Evolutionary conservation across 2,329 filamentous ascomycete species (phyloP), one percentile per base, ranked within the genome.

Genomic region (Aspergillus sp.): DNA sequence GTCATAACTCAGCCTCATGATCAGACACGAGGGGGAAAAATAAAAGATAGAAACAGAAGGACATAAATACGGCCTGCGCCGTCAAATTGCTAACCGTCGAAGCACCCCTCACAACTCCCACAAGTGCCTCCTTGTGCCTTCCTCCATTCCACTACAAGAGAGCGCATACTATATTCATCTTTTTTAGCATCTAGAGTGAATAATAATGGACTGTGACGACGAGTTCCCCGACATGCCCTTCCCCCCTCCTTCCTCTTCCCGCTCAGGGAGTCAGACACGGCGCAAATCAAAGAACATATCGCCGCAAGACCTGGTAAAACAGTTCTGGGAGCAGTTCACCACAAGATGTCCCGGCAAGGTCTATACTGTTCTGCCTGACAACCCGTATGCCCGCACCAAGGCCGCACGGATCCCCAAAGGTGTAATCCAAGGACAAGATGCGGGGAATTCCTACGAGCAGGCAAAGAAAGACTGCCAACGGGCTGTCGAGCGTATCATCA

Each of bases 251-350:
- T 51, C 53, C 7, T 62, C 64, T 5, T 60, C 62, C 5, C 61
- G 57, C 33, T 66, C 64, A 1, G 59, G 59, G 35, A 61, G 62
- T 45, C 51, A 61, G 33, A 52, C 58, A 37, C 59, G 58, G 6
- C 54, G 47, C 32, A 69, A 66, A 42, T 47, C 54, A 39, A 78
- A 75, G 54, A 74, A 77, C 44, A 75, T 79, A 55, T 68, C 80
- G 6, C 85, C 86, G 0, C 86, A 90, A 61, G 75, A 81, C 45
- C 75, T 72, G 27, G 78, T 90, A 44, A 79, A 87, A 52, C 78
- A 85, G 47, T 89, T 89, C 59, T 90, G 86, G 86, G 67, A 73
- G 41, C 82, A 81, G 45, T 88, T 89, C 54, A 83, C 77, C 10
- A 81, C 82, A 40, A 86, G 83, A 57, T 76, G 76, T 27, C 86